phyloP scores from a whole-genome alignment of 495 filamentous ascomycete genomes.

The Penicillium arizonense region DNA sequence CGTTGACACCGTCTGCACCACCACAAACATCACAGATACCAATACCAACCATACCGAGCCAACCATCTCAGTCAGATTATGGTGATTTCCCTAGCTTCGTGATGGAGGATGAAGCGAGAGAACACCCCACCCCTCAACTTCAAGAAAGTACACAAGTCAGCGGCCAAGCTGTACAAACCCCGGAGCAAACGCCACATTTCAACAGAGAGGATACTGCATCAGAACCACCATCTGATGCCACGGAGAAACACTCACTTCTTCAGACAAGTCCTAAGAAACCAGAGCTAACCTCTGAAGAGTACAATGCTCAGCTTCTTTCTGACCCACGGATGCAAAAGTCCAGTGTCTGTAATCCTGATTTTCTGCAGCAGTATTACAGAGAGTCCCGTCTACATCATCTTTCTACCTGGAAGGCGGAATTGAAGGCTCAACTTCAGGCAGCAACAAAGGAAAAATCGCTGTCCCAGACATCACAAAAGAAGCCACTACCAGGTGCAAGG shows the following conservation, averaged over 20 bases:
- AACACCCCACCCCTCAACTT: background rate
- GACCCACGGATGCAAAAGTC: conserved; percentile 83
- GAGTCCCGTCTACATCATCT: conserved; percentile 93
- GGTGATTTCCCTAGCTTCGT: conserved; percentile 45
- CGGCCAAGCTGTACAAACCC: background rate
- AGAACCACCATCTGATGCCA: conserved; percentile 5
- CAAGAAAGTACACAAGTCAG: background rate
- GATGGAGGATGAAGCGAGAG: conserved; percentile 17
- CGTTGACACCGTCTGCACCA: conserved; percentile 5
- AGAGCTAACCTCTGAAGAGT: conserved; percentile 80
- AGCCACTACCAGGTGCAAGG: conserved; percentile 56
- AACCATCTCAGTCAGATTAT: conserved; percentile 38
- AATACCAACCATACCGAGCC: conserved; percentile 1
- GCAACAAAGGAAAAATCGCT: conserved; percentile 66
- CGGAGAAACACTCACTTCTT: background rate
- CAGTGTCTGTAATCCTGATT: conserved; percentile 85
- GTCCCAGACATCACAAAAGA: conserved; percentile 49
- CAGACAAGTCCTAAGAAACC: conserved; percentile 21
- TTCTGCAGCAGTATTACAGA: conserved; percentile 89
- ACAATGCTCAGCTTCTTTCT: conserved; percentile 76
- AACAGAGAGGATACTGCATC: background rate
- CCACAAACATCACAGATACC: background rate
- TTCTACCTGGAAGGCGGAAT: conserved; percentile 90
- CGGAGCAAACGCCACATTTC: background rate
- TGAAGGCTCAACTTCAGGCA: conserved; percentile 82